phyloP scores from a whole-genome alignment of 495 filamentous ascomycete species.

The Xylaria curta region DNA sequence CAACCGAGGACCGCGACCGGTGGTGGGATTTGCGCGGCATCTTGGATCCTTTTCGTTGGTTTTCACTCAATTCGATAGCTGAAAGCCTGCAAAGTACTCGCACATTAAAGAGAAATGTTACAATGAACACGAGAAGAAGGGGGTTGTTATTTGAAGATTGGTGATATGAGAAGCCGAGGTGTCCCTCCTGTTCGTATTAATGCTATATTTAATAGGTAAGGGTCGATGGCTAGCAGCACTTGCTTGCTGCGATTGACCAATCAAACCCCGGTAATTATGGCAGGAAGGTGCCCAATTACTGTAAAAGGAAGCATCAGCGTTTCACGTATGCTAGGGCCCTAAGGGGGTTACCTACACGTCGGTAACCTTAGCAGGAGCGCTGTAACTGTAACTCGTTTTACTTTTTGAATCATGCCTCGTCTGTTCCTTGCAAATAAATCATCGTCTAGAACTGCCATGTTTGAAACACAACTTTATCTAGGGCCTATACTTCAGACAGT shows the following conservation, averaged over 20 bases:
- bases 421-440: not conserved
- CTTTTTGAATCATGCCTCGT: not conserved
- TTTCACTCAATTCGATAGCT: conserved; percentile 14
- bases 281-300: conserved; percentile 14
- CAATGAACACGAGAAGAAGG: not conserved
- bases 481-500: not conserved
- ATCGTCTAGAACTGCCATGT: not conserved
- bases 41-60: not conserved
- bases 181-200: conserved; percentile 8
- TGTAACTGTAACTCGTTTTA: not conserved
- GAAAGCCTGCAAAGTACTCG: not conserved
- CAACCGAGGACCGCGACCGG: conserved; percentile 45
- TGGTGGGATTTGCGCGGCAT: conserved; percentile 45
- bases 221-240: not conserved
- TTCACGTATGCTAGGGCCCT: conserved; percentile 11
- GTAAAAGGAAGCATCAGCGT: conserved; percentile 22
- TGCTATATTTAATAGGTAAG: conserved; percentile 19
- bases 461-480: not conserved
- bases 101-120: not conserved
- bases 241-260: not conserved
- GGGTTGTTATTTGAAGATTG: not conserved
- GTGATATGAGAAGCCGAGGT: conserved; percentile 2
- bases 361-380: not conserved
- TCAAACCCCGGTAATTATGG: not conserved
- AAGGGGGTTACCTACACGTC: not conserved